phyloP scores from a whole-genome alignment of 305 asterid species.

The Fraxinus nigra region DNA sequence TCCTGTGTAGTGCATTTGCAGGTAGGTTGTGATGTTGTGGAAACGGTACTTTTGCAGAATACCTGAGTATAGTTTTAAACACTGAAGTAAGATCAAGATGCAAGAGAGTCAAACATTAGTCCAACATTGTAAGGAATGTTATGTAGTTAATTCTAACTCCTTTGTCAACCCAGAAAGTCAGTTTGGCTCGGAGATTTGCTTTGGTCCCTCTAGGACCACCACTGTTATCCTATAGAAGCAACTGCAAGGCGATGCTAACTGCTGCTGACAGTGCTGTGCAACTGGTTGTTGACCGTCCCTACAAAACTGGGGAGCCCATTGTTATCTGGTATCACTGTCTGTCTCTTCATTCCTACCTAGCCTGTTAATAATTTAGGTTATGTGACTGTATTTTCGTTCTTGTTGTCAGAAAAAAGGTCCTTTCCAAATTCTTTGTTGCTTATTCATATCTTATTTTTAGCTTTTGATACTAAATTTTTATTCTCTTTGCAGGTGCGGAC shows the following conservation, averaged over 20 bases:
- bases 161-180: conserved; percentile 70
- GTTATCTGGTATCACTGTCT: conserved; percentile 66
- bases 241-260: conserved; percentile 76
- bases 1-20: conserved; percentile 99
- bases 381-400: conserved; percentile 3
- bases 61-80: conserved; percentile 6
- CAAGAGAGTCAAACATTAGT: conserved; percentile 5
- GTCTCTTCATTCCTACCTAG: conserved; percentile 16
- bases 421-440: not conserved
- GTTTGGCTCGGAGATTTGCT: conserved; percentile 95
- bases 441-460: conserved; percentile 15
- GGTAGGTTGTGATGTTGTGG: conserved; percentile 63
- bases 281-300: conserved; percentile 83
- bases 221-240: conserved; percentile 75
- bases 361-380: conserved; percentile 1
- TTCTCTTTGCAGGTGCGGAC: conserved; percentile 78
- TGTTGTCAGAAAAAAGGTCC: not conserved
- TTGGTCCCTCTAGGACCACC: conserved; percentile 97
- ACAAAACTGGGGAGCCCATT: conserved; percentile 77
- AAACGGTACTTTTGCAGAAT: conserved; percentile 7
- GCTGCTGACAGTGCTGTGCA: conserved; percentile 12
- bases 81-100: conserved; percentile 9
- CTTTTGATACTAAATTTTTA: conserved; percentile 21
- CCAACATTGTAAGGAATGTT: conserved; percentile 2
- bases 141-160: conserved; percentile 15